phyloP scores from a whole-genome alignment of 345 rosid genomes.

The Eucalyptus urophylla region DNA sequence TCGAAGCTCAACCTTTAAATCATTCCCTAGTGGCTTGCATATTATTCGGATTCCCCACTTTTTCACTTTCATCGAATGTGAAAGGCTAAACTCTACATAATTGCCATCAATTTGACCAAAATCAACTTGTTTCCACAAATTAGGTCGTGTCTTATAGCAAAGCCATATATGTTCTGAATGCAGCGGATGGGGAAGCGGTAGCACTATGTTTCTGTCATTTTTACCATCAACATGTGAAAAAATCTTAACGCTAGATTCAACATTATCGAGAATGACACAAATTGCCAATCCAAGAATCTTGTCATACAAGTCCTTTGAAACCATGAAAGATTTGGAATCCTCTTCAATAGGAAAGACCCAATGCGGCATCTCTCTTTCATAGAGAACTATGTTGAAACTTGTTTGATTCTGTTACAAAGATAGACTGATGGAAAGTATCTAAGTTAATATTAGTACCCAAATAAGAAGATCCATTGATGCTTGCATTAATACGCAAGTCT shows the following conservation, averaged over 20 bases:
- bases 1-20: fast-evolving
- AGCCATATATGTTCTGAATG: fast-evolving
- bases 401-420: fast-evolving
- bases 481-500: too few species aligned
- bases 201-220: too few species aligned
- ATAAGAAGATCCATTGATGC: too few species aligned
- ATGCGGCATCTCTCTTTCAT: fast-evolving
- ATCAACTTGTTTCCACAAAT: fast-evolving
- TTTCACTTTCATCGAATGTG: fast-evolving
- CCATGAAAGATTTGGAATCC: fast-evolving
- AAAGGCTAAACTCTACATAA: fast-evolving
- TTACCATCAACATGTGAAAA: too few species aligned
- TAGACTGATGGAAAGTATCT: fast-evolving
- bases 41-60: fast-evolving
- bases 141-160: fast-evolving
- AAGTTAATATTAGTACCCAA: fast-evolving
- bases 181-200: fast-evolving
- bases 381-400: fast-evolving
- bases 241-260: fast-evolving
- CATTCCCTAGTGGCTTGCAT: fast-evolving
- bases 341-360: too few species aligned
- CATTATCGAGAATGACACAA: fast-evolving
- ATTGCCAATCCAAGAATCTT: fast-evolving
- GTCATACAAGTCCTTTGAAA: too few species aligned
- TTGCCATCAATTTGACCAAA: too few species aligned